A percentile compares a stretch with the other conserved stretches of the same genome.
Conservation (phyloP, 345 rosid species). For the Syzygium aqueum region DNA sequence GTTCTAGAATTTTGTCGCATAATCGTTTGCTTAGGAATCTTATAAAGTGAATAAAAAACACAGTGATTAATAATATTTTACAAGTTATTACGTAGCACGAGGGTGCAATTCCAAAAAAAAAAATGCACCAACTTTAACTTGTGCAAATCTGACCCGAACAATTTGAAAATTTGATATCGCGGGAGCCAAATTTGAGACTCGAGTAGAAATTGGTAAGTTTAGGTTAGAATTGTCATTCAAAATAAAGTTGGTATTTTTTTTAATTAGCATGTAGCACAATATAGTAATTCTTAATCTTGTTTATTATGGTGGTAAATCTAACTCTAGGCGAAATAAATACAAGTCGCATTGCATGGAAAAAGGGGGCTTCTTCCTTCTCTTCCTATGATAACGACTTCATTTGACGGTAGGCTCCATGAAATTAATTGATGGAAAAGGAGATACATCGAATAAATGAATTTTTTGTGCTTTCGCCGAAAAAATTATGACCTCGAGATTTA, state of each 20-base stretch:
- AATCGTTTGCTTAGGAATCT: background rate
- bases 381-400: background rate
- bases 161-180: too few species aligned
- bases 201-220: too few species aligned
- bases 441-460: background rate
- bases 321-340: background rate
- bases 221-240: too few species aligned
- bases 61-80: background rate
- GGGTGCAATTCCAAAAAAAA: too few species aligned
- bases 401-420: background rate
- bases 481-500: background rate
- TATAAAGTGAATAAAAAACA: background rate
- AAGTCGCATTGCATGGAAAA: background rate
- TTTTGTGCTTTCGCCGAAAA: background rate
- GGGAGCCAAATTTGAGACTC: too few species aligned
- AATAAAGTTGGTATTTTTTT: too few species aligned
- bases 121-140: too few species aligned
- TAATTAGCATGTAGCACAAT: too few species aligned
- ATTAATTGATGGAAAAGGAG: accelerated
- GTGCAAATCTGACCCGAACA: too few species aligned
- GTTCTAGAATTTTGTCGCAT: background rate
- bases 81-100: background rate
- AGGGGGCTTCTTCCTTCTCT: background rate
- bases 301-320: too few species aligned
- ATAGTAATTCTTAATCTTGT: too few species aligned